phyloP scores from a whole-genome alignment of 2,329 filamentous ascomycete species.

The Calcarisporium arbuscula region DNA sequence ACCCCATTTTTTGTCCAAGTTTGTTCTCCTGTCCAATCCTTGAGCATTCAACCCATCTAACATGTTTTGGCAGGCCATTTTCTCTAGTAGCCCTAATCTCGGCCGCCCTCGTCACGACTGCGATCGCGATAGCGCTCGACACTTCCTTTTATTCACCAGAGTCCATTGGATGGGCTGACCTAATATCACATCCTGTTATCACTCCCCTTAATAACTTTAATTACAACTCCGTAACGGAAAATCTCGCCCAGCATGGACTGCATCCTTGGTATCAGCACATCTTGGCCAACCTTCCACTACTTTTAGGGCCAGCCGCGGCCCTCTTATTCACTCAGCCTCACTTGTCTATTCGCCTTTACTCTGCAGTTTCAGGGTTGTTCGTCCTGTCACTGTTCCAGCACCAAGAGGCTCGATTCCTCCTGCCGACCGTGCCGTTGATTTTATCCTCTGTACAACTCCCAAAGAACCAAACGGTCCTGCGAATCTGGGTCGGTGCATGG shows the following conservation, averaged over 20 bases:
- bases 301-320: conserved; percentile 63
- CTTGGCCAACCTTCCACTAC: conserved; percentile 60
- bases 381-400: conserved; percentile 71
- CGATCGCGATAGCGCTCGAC: conserved; percentile 72
- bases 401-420: conserved; percentile 72
- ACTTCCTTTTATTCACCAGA: conserved; percentile 72
- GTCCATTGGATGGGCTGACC: conserved; percentile 56
- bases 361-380: conserved; percentile 65
- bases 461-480: conserved; percentile 39
- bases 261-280: conserved; percentile 76
- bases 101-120: conserved; percentile 60
- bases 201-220: conserved; percentile 72
- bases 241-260: conserved; percentile 68
- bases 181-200: conserved; percentile 61
- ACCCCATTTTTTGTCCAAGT: conserved; percentile 80
- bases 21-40: conserved; percentile 27
- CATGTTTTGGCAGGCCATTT: conserved; percentile 37
- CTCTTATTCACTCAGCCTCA: conserved; percentile 54
- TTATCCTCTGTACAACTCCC: conserved; percentile 67
- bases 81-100: conserved; percentile 57
- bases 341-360: conserved; percentile 57
- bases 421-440: conserved; percentile 71
- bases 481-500: conserved; percentile 57
- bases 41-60: conserved; percentile 12
- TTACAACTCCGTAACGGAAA: conserved; percentile 66